Evolutionary conservation across 2,329 filamentous ascomycete genomes (phyloP).

Genomic region (Diaporthe ampelina): DNA sequence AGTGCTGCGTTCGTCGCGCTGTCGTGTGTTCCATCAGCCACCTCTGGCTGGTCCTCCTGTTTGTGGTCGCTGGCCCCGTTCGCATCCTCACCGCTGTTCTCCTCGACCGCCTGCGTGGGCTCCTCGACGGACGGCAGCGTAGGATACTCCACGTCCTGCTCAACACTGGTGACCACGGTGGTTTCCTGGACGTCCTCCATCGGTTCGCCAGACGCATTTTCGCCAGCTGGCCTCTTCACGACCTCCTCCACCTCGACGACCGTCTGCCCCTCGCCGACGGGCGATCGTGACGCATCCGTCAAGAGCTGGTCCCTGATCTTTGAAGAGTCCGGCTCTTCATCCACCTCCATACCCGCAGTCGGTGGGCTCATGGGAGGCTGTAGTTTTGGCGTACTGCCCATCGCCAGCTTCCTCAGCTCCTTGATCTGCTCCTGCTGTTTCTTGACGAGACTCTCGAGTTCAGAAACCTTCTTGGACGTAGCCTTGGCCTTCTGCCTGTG

Average conservation of each 20-base stretch:
- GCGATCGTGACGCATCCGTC: constrained; percentile 9
- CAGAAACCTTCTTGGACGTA: constrained; percentile 19
- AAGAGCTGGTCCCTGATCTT: constrained; percentile 38
- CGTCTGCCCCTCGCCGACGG: background rate
- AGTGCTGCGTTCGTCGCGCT: background rate
- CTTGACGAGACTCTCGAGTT: constrained; percentile 37
- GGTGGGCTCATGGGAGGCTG: constrained; percentile 23
- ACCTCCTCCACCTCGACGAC: constrained; percentile 18
- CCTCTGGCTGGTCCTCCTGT: background rate
- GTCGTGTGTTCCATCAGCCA: background rate
- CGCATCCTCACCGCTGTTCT: background rate
- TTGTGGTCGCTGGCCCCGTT: background rate
- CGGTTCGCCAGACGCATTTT: constrained; percentile 1
- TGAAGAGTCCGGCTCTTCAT: constrained; percentile 31
- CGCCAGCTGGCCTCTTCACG: constrained; percentile 12
- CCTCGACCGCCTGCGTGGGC: background rate
- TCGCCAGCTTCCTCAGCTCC: constrained; percentile 24
- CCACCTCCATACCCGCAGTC: background rate
- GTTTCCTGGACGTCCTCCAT: constrained; percentile 35
- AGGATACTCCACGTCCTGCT: constrained; percentile 33
- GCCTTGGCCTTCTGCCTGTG: constrained; percentile 21
- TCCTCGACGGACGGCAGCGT: constrained; percentile 36
- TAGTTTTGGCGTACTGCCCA: constrained; percentile 17
- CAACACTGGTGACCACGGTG: constrained; percentile 21
- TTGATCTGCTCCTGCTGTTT: constrained; percentile 35